Base-by-base conservation (phyloP, 2,329 filamentous ascomycete species). In the Zasmidium angulare region DNA sequence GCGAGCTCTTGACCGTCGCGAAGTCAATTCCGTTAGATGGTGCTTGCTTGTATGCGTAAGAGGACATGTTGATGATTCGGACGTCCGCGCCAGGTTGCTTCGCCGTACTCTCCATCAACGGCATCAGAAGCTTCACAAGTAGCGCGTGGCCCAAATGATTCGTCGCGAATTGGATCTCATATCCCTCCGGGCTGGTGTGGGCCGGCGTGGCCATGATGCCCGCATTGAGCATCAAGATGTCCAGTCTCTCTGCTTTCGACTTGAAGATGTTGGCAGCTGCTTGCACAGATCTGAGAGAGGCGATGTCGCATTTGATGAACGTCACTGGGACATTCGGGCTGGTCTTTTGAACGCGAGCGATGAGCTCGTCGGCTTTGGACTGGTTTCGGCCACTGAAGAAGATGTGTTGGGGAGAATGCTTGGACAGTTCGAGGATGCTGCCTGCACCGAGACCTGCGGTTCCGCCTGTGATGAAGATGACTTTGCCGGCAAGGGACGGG, bases 341-440 rank as follows among this genome's bases (percentile, higher is more conserved):
- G 19, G 74, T 64, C 24, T 69, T 64, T 1, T 69, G 50, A 59
- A 78, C 66, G 60, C 78, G 74, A 1, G 74, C 71, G 12, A 77
- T 69, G 46, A 84, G 78, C 9, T 77, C 74, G 9, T 76, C 72
- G 24, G 74, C 77, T 9, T 77, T 77, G 50, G 77, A 74, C 48
- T 82, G 79, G 3, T 81, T 66, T 31, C 68, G 60, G 9, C 63
- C 81, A 19, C 77, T 80, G 56, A 86, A 77, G 71, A 81, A 85
- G 61, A 86, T 80, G 57, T 82, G 78, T 0, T 73, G 71, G 1
- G 83, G 82, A 4, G 73, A 68, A 66, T 84, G 82, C 58, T 73
- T 74, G 20, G 78, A 78, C 31, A 83, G 74, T 55, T 79, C 75
- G 46, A 75, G 66, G 53, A 82, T 69, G 11, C 79, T 77, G 64